Percentiles rank a stretch among this genome's conserved stretches.
phyloP scores from a whole-genome alignment of 306 rosid species.

The Alnus glutinosa region DNA sequence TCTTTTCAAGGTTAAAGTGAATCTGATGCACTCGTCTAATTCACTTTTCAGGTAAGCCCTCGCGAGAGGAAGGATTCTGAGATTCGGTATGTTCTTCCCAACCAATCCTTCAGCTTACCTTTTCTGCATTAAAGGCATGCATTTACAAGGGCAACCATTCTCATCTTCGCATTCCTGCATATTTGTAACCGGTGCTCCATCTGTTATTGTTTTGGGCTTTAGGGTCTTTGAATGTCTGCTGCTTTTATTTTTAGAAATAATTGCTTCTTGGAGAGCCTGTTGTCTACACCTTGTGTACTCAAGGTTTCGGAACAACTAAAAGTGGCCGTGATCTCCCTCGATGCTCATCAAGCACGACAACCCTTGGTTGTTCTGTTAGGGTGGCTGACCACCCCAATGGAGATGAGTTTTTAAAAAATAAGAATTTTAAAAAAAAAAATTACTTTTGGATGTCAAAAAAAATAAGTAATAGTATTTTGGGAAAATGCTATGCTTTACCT shows the following conservation, averaged over 20 bases:
- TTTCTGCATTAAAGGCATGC: neutral
- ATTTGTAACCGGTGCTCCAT: neutral
- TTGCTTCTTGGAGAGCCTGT: neutral
- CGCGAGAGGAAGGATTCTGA: slow-evolving; percentile 98
- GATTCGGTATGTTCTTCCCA: slow-evolving; percentile 62
- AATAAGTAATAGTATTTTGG: too few relatives aligned
- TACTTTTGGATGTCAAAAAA: too few relatives aligned
- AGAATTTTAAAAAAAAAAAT: too few relatives aligned
- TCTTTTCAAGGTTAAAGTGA: slow-evolving; percentile 9
- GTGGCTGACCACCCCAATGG: too few relatives aligned
- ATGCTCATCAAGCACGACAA: too few relatives aligned
- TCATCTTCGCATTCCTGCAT: neutral
- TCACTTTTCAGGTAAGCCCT: slow-evolving; percentile 55
- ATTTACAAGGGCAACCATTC: neutral
- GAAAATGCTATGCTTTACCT: too few relatives aligned
- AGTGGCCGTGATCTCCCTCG: too few relatives aligned
- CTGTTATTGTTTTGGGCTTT: neutral
- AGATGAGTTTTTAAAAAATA: too few relatives aligned
- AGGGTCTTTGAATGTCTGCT: neutral
- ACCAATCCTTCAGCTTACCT: slow-evolving; percentile 5
- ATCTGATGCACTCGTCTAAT: slow-evolving; percentile 22
- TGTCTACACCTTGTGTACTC: neutral
- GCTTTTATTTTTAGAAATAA: neutral
- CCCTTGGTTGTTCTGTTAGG: too few relatives aligned
- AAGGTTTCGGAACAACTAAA: neutral